These are phyloP conservation scores for Teunomyces panamensis DNA, from an alignment of 805 yeast genomes.

Conservation along the genomic window DNA sequence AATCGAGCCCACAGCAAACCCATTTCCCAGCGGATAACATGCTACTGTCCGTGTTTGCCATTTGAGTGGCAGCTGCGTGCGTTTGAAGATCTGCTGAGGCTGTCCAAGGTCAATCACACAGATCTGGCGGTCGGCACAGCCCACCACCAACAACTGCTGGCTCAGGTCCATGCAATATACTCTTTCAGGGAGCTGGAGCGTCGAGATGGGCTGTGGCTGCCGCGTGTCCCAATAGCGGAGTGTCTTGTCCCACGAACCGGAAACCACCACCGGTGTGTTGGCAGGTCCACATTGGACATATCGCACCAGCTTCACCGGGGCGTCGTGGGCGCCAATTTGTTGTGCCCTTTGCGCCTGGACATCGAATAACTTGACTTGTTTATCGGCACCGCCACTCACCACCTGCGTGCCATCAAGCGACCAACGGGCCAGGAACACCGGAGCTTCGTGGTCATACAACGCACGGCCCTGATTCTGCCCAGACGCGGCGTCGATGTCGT, in stretches of 20 bases:
- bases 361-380: conserved; percentile 81
- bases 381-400: conserved; percentile 87
- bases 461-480: conserved; percentile 89
- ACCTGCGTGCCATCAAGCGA: conserved; percentile 83
- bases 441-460: conserved; percentile 83
- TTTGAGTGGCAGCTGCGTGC: conserved; percentile 72
- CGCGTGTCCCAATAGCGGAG: conserved; percentile 93
- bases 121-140: conserved; percentile 86
- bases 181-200: conserved; percentile 82
- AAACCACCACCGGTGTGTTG: conserved; percentile 76
- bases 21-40: conserved; percentile 89
- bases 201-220: conserved; percentile 75
- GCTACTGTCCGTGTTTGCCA: conserved; percentile 82
- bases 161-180: conserved; percentile 86
- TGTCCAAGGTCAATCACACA: conserved; percentile 72
- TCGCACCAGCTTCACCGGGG: conserved; percentile 70
- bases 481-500: conserved; percentile 69
- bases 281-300: conserved; percentile 83
- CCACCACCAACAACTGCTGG: conserved; percentile 84
- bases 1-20: conserved; percentile 87
- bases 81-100: conserved; percentile 80
- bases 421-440: conserved; percentile 83
- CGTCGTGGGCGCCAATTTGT: conserved; percentile 84
- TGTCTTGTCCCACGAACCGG: conserved; percentile 97
- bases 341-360: conserved; percentile 76